Conservation (phyloP, 768 basidiomycete species). For the Naematelia aurantialba region DNA sequence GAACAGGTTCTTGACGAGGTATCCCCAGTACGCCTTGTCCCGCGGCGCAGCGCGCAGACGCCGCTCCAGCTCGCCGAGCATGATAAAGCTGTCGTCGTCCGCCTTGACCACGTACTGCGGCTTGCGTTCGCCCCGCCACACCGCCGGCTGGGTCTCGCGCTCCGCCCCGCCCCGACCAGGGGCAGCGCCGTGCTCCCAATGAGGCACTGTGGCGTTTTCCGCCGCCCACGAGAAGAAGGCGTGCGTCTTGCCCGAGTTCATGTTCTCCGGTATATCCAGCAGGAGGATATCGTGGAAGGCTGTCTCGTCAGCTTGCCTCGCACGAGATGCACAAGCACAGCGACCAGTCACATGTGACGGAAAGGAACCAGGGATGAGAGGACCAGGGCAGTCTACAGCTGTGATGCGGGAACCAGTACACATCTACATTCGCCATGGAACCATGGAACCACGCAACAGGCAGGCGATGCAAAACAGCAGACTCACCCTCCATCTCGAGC, state of each 20-base stretch:
- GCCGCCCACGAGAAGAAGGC: conserved; percentile 91
- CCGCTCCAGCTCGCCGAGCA: conserved; percentile 91
- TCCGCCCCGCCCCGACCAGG: background rate
- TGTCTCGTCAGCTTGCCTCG: conserved; percentile 23
- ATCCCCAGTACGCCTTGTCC: conserved; percentile 50
- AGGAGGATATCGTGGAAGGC: conserved; percentile 54
- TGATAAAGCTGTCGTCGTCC: conserved; percentile 92
- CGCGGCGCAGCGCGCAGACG: conserved; percentile 75
- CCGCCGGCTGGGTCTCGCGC: conserved; percentile 3
- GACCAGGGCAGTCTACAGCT: too few relatives aligned
- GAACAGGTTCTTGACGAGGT: conserved; percentile 80
- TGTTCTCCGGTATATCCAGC: conserved; percentile 81
- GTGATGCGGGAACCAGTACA: background rate
- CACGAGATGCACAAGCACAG: too few relatives aligned
- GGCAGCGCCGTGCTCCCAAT: conserved; percentile 52
- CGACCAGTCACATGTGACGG: too few relatives aligned
- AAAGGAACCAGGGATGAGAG: too few relatives aligned
- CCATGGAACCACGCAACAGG: background rate
- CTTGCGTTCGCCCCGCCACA: conserved; percentile 56
- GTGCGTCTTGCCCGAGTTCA: conserved; percentile 92
- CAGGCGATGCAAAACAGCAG: too few relatives aligned
- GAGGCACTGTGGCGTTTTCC: conserved; percentile 84
- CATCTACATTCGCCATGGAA: background rate
- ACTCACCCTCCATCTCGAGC: conserved; percentile 86
- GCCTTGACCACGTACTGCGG: conserved; percentile 92